These are phyloP conservation scores for Arthroderma sp. DNA, from an alignment of 2,329 filamentous ascomycete species.

Conservation along the genomic window DNA sequence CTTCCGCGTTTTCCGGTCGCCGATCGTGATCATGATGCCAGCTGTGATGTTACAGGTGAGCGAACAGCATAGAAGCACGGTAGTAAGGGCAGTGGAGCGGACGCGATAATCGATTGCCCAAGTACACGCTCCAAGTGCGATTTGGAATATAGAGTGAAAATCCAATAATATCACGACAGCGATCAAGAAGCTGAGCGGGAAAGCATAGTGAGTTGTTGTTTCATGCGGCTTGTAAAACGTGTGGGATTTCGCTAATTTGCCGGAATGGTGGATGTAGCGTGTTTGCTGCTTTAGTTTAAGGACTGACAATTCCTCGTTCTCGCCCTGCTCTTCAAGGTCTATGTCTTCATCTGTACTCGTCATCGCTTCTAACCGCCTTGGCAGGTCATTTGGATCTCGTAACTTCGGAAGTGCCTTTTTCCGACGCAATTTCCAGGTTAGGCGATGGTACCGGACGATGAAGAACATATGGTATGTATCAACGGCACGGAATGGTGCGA, in stretches of 20 bases:
- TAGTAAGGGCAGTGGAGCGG: constrained; percentile 60
- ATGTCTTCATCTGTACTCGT: constrained; percentile 25
- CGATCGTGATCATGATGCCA: constrained; percentile 62
- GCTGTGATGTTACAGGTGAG: constrained; percentile 66
- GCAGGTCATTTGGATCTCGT: constrained; percentile 54
- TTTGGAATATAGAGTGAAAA: constrained; percentile 66
- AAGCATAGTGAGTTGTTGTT: constrained; percentile 67
- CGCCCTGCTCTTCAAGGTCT: constrained; percentile 28
- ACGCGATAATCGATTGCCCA: constrained; percentile 62
- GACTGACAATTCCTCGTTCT: constrained; percentile 46
- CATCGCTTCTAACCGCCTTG: not conserved
- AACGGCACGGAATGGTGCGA: constrained; percentile 61
- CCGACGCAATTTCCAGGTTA: constrained; percentile 52
- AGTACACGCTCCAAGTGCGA: constrained; percentile 63
- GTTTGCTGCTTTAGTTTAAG: constrained; percentile 53
- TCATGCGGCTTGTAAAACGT: constrained; percentile 86
- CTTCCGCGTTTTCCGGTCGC: constrained; percentile 65
- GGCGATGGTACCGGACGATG: constrained; percentile 57
- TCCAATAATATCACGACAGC: constrained; percentile 69
- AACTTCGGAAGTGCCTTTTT: constrained; percentile 49
- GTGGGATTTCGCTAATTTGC: constrained; percentile 67
- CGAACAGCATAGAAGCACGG: constrained; percentile 65
- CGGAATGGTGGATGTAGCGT: constrained; percentile 61
- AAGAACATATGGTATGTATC: constrained; percentile 84
- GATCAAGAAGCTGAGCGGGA: constrained; percentile 60